Evolutionary conservation across 2,329 filamentous ascomycete genomes (phyloP).

Genomic region (Metarhizium album): DNA sequence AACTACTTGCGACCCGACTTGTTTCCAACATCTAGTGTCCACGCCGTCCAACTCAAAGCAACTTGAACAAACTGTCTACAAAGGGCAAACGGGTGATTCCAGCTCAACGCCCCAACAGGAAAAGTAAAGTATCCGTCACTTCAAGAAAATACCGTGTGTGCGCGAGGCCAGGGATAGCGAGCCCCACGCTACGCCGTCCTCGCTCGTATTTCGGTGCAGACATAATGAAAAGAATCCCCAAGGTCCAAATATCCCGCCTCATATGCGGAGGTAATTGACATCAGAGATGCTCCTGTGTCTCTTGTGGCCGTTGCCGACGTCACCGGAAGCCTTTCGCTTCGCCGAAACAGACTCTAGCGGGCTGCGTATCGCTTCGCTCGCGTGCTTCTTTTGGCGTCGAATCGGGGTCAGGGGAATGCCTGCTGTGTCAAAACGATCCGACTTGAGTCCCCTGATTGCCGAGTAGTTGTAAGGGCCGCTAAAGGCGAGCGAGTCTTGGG

Average conservation of each 20-base stretch:
- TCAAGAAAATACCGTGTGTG: not conserved
- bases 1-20: constrained; percentile 4
- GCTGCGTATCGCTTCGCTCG: constrained; percentile 35
- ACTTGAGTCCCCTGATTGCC: constrained; percentile 51
- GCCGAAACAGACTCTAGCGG: constrained; percentile 37
- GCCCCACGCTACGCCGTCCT: constrained; percentile 32
- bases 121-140: not conserved
- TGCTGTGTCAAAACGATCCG: constrained; percentile 54
- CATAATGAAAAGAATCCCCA: not conserved
- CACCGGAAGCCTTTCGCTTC: constrained; percentile 45
- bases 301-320: constrained; percentile 36
- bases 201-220: constrained; percentile 23
- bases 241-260: constrained; percentile 11
- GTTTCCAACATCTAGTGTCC: constrained; percentile 5
- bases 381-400: constrained; percentile 43
- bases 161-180: constrained; percentile 33
- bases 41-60: constrained; percentile 5
- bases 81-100: not conserved
- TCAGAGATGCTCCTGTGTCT: constrained; percentile 49
- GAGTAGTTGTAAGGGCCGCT: constrained; percentile 49
- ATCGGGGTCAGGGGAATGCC: constrained; percentile 58
- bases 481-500: constrained; percentile 51
- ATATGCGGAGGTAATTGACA: constrained; percentile 37
- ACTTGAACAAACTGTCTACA: constrained; percentile 1
- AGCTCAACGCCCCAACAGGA: not conserved